A percentile compares a stretch with the other conserved stretches of the same genome.
phyloP scores from a whole-genome alignment of 805 yeast species.

The Kuraishia hungarica region DNA sequence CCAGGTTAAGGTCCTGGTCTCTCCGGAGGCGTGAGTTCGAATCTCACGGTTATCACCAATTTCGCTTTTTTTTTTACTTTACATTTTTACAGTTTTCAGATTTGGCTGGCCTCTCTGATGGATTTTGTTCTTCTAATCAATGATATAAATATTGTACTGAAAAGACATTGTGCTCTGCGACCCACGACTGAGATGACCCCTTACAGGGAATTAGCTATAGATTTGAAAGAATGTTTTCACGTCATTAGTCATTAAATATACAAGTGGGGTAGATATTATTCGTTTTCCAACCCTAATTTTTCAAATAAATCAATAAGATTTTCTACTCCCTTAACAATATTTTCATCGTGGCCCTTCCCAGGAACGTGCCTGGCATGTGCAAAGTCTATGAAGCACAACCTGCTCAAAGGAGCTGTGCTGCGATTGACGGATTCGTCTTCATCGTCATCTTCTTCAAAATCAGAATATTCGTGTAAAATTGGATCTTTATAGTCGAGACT shows the following conservation, averaged over 20 bases:
- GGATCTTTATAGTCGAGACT: conserved; percentile 30
- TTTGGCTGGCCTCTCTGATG: too few relatives aligned
- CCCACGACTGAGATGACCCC: too few relatives aligned
- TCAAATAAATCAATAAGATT: conserved; percentile 31
- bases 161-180: too few relatives aligned
- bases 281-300: background rate
- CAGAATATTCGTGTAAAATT: conserved; percentile 20
- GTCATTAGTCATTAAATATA: background rate
- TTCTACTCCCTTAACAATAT: conserved; percentile 61
- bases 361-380: conserved; percentile 71
- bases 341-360: conserved; percentile 64
- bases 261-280: background rate
- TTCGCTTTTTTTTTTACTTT: background rate
- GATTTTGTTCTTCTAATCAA: too few relatives aligned
- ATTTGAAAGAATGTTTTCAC: too few relatives aligned
- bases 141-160: too few relatives aligned
- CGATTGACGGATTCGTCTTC: conserved; percentile 15
- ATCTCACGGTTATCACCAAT: conserved; percentile 56
- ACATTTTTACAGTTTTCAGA: background rate
- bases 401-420: conserved; percentile 34
- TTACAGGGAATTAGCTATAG: too few relatives aligned
- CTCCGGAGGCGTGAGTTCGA: conserved; percentile 72
- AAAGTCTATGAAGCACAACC: conserved; percentile 73
- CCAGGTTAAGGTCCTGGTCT: conserved; percentile 65
- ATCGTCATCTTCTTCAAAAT: conserved; percentile 24